These are phyloP conservation scores for Alternaria sp. DNA, from an alignment of 2,329 filamentous ascomycete species.

Conservation along the genomic window DNA sequence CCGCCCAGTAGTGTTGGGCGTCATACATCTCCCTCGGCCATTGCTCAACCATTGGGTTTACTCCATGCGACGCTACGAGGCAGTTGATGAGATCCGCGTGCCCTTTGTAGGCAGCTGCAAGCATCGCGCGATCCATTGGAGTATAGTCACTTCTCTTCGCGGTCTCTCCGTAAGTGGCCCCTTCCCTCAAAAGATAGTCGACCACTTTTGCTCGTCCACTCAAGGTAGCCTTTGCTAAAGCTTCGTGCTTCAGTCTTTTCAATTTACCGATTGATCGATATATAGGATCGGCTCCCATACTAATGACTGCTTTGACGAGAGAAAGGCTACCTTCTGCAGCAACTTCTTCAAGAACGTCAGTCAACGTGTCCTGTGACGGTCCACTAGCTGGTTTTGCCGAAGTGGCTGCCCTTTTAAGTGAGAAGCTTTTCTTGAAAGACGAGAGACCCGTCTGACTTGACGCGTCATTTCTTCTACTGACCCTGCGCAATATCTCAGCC, in stretches of 20 bases:
- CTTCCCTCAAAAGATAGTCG: conserved; percentile 24
- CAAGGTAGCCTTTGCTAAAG: conserved; percentile 24
- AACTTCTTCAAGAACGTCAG: conserved; percentile 23
- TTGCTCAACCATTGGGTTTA: conserved; percentile 27
- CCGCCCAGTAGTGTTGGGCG: conserved; percentile 28
- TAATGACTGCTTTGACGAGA: conserved; percentile 21
- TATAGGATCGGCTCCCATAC: conserved; percentile 18
- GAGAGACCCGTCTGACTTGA: conserved; percentile 14
- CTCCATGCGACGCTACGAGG: conserved; percentile 25
- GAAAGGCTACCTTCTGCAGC: conserved; percentile 25
- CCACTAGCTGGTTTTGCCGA: conserved; percentile 3
- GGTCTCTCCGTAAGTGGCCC: conserved; percentile 25
- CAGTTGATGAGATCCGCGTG: conserved; percentile 23
- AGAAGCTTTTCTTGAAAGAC: conserved; percentile 21
- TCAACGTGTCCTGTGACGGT: conserved; percentile 15
- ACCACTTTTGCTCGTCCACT: conserved; percentile 23
- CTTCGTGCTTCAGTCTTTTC: conserved; percentile 29
- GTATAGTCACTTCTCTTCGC: conserved; percentile 18
- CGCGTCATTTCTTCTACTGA: conserved; percentile 13
- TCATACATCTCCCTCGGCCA: conserved; percentile 31
- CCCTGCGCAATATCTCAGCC: conserved; percentile 19
- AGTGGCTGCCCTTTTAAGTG: conserved; percentile 18
- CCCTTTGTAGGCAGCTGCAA: conserved; percentile 27
- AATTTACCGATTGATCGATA: conserved; percentile 17
- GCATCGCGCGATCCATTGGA: conserved; percentile 21